phyloP scores from a whole-genome alignment of 1,284 basidiomycete species.

The Ustilago nuda region DNA sequence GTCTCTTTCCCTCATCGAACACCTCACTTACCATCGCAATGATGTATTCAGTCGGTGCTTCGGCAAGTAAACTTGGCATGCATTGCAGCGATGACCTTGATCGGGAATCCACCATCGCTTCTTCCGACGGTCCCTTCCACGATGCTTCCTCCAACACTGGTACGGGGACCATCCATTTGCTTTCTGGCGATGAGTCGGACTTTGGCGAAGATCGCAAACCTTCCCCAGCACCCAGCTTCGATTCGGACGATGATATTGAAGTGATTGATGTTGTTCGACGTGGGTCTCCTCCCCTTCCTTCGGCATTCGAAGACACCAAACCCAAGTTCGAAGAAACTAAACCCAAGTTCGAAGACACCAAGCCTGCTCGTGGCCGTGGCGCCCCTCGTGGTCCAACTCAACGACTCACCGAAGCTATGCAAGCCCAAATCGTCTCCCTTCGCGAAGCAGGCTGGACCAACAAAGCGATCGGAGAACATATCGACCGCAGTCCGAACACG shows the following conservation, averaged over 20 bases:
- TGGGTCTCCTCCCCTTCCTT: background rate
- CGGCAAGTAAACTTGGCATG: background rate
- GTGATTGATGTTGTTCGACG: background rate
- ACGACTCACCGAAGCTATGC: slow-evolving; percentile 8
- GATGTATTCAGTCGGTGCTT: background rate
- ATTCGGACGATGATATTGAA: background rate
- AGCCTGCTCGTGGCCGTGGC: background rate
- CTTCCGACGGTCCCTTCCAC: background rate
- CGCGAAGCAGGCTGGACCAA: slow-evolving; percentile 9
- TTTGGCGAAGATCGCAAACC: slow-evolving; percentile 8
- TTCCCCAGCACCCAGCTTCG: background rate
- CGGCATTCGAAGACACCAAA: background rate
- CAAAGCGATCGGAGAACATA: slow-evolving; percentile 7
- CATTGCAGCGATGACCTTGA: background rate
- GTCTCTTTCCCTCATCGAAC: background rate
- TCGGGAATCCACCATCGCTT: background rate
- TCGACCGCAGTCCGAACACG: slow-evolving; percentile 3
- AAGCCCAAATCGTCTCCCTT: slow-evolving; percentile 19
- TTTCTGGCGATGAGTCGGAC: background rate
- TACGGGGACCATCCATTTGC: background rate
- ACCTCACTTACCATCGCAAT: background rate
- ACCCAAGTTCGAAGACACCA: background rate
- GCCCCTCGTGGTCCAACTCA: background rate
- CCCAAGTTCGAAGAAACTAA: background rate
- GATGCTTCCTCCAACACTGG: slow-evolving; percentile 5